phyloP scores from a whole-genome alignment of 257 asterid genomes.

The Gynochthodes officinalis region DNA sequence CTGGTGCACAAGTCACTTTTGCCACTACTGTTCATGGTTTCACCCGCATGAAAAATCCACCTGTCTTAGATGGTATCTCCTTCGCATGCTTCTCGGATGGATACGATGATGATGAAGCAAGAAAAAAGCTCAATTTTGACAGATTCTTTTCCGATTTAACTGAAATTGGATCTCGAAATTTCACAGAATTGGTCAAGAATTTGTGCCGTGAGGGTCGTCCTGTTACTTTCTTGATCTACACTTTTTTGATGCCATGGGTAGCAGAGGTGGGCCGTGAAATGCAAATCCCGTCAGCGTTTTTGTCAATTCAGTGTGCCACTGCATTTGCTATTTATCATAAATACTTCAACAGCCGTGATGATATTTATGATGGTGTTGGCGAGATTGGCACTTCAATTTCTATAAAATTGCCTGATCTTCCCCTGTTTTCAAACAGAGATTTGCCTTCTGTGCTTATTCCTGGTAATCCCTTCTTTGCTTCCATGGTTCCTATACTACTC shows the following conservation, averaged over 20 bases:
- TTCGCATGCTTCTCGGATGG: constrained; percentile 34
- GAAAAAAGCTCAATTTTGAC: background rate
- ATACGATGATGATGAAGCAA: background rate
- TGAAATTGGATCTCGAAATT: background rate
- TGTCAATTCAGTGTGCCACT: constrained; percentile 50
- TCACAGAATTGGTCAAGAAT: background rate
- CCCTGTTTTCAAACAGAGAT: constrained; percentile 34
- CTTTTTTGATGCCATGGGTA: constrained; percentile 48
- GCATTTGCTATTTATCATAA: constrained; percentile 40
- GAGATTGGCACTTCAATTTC: constrained; percentile 12
- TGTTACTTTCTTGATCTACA: constrained; percentile 30
- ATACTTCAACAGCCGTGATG: constrained; percentile 26
- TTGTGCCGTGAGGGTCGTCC: constrained; percentile 10
- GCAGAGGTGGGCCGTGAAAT: constrained; percentile 40
- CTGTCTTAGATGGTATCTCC: background rate
- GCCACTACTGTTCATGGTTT: constrained; percentile 26
- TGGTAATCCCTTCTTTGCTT: background rate
- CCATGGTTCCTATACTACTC: constrained; percentile 20
- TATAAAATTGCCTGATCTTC: constrained; percentile 32
- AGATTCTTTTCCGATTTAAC: background rate
- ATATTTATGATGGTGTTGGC: background rate
- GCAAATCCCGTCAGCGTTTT: constrained; percentile 44
- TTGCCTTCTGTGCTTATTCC: constrained; percentile 44
- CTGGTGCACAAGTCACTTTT: constrained; percentile 31
- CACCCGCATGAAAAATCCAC: constrained; percentile 19